Percentiles rank a stretch among this genome's conserved stretches.
These are phyloP conservation scores for Fusarium gaditjirri DNA, from an alignment of 2,329 filamentous ascomycete species.

Conservation along the genomic window DNA sequence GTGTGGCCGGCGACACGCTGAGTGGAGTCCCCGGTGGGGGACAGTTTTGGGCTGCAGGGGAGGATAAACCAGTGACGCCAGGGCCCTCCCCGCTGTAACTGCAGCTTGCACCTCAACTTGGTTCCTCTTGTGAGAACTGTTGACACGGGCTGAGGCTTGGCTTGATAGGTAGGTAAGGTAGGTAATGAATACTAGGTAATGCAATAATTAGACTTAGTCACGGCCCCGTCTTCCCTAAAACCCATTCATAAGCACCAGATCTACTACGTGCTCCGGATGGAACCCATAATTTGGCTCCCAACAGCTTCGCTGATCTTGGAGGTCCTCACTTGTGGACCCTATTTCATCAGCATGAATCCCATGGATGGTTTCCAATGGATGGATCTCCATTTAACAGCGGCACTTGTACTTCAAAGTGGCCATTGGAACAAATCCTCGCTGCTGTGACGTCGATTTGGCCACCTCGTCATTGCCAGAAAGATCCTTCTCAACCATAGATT, in stretches of 20 bases:
- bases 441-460: slow-evolving; percentile 40
- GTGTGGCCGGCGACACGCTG: slow-evolving; percentile 41
- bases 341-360: slow-evolving; percentile 23
- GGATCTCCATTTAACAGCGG: slow-evolving; percentile 25
- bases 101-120: neutral
- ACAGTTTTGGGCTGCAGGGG: slow-evolving; percentile 4
- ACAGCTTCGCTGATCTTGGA: slow-evolving; percentile 19
- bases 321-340: slow-evolving; percentile 22
- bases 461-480: slow-evolving; percentile 25
- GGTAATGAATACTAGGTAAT: slow-evolving; percentile 6
- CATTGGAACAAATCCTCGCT: slow-evolving; percentile 20
- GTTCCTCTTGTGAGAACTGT: slow-evolving; percentile 21
- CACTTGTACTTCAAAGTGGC: slow-evolving; percentile 7
- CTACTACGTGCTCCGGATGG: slow-evolving; percentile 12
- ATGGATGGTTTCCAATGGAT: neutral
- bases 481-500: neutral
- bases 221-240: neutral
- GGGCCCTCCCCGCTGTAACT: slow-evolving; percentile 28
- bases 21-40: slow-evolving; percentile 43
- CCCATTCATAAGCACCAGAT: slow-evolving; percentile 26
- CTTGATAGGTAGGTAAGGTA: slow-evolving; percentile 12
- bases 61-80: slow-evolving; percentile 35
- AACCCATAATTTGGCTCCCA: slow-evolving; percentile 8
- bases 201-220: neutral
- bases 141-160: slow-evolving; percentile 6